These are phyloP conservation scores for Sporisorium scitamineum DNA, from an alignment of 1,284 basidiomycete genomes.

Conservation along the genomic window DNA sequence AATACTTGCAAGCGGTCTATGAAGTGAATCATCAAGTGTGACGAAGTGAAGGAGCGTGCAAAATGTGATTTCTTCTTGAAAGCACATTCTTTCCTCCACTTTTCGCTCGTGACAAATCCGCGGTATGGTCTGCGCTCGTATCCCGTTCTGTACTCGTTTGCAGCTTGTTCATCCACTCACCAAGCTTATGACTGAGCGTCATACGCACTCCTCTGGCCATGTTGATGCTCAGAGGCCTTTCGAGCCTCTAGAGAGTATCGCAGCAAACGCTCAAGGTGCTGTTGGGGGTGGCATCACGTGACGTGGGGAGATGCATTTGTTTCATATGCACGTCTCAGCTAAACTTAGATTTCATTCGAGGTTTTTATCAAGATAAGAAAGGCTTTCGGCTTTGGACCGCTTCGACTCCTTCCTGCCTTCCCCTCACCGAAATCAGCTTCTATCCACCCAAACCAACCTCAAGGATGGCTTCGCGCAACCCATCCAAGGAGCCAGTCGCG, in stretches of 20 bases:
- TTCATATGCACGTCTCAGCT: slow-evolving; percentile 31
- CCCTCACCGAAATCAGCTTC: background rate
- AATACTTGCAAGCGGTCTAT: background rate
- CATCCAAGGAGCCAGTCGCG: slow-evolving; percentile 10
- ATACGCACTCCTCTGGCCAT: background rate
- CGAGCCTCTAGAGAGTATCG: background rate
- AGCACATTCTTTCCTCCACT: slow-evolving; percentile 25
- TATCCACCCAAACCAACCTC: background rate
- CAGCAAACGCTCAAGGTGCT: background rate
- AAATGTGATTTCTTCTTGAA: slow-evolving; percentile 24
- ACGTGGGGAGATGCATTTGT: slow-evolving; percentile 16
- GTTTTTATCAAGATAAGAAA: slow-evolving; percentile 8
- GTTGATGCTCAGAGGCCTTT: background rate
- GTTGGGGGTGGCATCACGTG: slow-evolving; percentile 20
- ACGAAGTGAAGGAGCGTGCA: background rate
- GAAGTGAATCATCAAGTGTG: slow-evolving; percentile 5
- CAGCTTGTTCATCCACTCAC: background rate
- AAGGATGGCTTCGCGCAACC: slow-evolving; percentile 47
- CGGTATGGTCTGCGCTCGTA: background rate
- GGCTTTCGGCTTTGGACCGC: background rate
- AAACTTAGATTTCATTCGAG: slow-evolving; percentile 8
- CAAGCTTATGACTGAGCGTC: background rate
- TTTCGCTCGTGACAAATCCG: slow-evolving; percentile 4
- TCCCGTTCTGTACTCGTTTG: background rate
- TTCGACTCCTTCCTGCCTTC: background rate